Evolutionary conservation across 164 flowering plant species (phyloP).

Genomic region (Santalum album): DNA sequence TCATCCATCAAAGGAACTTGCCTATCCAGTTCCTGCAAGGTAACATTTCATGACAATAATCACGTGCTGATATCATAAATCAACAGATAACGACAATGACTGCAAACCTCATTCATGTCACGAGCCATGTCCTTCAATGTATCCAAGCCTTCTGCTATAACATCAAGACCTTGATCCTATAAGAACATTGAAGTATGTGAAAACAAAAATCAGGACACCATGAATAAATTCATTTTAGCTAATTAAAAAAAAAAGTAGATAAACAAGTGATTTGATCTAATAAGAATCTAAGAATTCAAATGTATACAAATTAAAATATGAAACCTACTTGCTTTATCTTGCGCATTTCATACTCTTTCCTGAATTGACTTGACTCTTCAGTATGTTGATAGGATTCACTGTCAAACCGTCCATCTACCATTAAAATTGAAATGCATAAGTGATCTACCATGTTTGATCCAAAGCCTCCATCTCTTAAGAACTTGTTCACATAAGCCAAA

Average conservation of each 20-base stretch:
- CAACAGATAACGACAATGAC: constrained; percentile 1
- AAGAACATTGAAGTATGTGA: not conserved
- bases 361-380: constrained; percentile 70
- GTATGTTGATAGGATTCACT: constrained; percentile 60
- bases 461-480: too few species aligned
- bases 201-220: not conserved
- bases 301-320: not conserved
- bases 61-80: not conserved
- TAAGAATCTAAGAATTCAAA: too few species aligned
- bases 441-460: too few species aligned
- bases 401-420: constrained; percentile 63
- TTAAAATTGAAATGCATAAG: not conserved
- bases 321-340: constrained; percentile 66
- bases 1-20: constrained; percentile 97
- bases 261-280: too few species aligned
- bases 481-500: too few species aligned
- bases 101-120: constrained; percentile 93
- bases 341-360: constrained; percentile 88
- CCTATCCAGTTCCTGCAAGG: constrained; percentile 81
- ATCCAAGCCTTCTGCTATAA: constrained; percentile 84
- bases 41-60: not conserved
- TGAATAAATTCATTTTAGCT: too few species aligned
- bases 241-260: too few species aligned
- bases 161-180: constrained; percentile 89
- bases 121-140: constrained; percentile 86